Conservation (phyloP, 148 eudicot species). For the Pharnaceum exiguum region DNA sequence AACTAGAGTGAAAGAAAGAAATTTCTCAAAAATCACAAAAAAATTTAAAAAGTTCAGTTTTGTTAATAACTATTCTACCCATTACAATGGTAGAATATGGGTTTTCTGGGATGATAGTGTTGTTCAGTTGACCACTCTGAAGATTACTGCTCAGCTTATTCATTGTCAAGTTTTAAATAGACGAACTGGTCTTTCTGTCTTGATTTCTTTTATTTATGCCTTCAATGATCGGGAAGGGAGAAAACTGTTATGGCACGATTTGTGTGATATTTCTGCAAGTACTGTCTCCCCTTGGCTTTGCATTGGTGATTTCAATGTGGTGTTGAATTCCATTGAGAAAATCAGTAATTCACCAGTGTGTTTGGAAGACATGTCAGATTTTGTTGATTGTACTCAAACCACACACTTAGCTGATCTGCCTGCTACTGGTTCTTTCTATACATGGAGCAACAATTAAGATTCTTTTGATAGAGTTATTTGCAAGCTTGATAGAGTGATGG, state of each 20-base stretch:
- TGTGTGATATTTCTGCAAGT: background rate
- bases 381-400: background rate
- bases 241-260: background rate
- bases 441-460: too few species aligned
- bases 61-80: background rate
- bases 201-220: too few species aligned
- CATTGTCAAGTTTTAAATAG: too few species aligned
- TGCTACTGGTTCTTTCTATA: too few species aligned
- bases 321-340: background rate
- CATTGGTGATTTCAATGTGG: background rate
- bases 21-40: background rate
- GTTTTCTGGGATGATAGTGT: too few species aligned
- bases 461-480: too few species aligned
- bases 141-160: too few species aligned
- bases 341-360: background rate
- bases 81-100: too few species aligned
- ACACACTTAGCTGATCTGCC: background rate
- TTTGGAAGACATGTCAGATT: background rate
- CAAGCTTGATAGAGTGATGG: background rate
- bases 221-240: background rate
- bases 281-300: background rate
- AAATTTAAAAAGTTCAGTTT: background rate
- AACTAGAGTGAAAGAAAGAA: background rate
- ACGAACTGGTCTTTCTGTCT: too few species aligned
- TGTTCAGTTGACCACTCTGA: too few species aligned